Evolutionary conservation across 2,329 filamentous ascomycete genomes (phyloP).

Genomic region (Colletotrichum caudatum): DNA sequence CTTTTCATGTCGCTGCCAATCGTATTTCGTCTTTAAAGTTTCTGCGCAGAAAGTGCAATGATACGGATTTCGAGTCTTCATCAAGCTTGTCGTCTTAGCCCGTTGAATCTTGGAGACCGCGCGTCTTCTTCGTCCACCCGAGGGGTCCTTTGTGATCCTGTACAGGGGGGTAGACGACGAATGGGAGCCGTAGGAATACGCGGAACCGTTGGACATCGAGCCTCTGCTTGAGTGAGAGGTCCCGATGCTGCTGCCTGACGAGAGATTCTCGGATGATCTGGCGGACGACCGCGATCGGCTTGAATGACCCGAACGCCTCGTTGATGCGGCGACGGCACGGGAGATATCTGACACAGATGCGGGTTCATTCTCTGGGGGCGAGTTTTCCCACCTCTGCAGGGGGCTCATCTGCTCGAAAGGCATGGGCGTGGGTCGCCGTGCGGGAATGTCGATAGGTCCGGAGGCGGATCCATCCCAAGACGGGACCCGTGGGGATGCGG

Average conservation of each 20-base stretch:
- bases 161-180: constrained; percentile 39
- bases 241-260: constrained; percentile 32
- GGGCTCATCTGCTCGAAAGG: constrained; percentile 40
- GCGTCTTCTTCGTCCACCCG: constrained; percentile 22
- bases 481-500: constrained; percentile 64
- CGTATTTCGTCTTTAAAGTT: constrained; percentile 58
- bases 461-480: constrained; percentile 48
- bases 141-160: not conserved
- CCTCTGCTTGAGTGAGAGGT: constrained; percentile 35
- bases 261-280: constrained; percentile 44
- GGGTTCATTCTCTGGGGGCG: constrained; percentile 45
- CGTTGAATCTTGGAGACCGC: constrained; percentile 5
- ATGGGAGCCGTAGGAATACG: constrained; percentile 49
- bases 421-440: constrained; percentile 54
- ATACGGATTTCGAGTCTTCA: constrained; percentile 42
- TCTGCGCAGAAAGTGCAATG: constrained; percentile 63
- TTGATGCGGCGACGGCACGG: constrained; percentile 41
- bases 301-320: not conserved
- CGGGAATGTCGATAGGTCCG: constrained; percentile 68
- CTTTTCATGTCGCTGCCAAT: constrained; percentile 64
- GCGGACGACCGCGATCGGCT: constrained; percentile 42
- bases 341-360: constrained; percentile 44
- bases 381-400: constrained; percentile 43
- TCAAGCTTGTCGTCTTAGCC: constrained; percentile 6
- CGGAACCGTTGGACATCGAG: constrained; percentile 43